Conservation (phyloP, 176 grass and related monocot species). For the Oryza glaberrima region DNA sequence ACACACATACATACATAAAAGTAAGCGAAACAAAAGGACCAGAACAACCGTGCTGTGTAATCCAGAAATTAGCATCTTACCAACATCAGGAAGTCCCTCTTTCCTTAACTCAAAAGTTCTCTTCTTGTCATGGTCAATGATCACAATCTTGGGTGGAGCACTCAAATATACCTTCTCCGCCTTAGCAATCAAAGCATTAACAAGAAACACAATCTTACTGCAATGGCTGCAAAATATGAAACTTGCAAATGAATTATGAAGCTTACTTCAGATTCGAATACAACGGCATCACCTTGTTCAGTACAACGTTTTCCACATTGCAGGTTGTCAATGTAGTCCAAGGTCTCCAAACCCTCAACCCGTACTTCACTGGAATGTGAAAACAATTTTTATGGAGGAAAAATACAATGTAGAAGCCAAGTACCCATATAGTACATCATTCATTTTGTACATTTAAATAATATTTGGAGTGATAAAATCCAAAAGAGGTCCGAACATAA, state of each 20-base stretch:
- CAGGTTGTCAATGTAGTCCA: conserved; percentile 86
- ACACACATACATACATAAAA: neutral
- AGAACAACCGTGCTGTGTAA: neutral
- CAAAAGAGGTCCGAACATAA: neutral
- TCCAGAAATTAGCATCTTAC: conserved; percentile 29
- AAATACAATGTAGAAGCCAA: conserved; percentile 9
- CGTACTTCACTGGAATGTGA: conserved; percentile 75
- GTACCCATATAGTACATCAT: conserved; percentile 14
- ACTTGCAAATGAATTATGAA: neutral
- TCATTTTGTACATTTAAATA: conserved; percentile 14
- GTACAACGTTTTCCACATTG: conserved; percentile 58
- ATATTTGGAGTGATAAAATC: conserved; percentile 1
- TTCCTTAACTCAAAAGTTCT: conserved; percentile 77
- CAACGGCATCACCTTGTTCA: conserved; percentile 89
- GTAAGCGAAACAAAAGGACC: conserved; percentile 3
- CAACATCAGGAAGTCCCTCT: conserved; percentile 88
- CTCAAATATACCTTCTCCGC: conserved; percentile 82
- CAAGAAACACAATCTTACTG: neutral
- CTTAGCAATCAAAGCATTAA: conserved; percentile 34
- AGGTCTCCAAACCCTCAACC: conserved; percentile 87
- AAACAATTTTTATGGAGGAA: conserved; percentile 13
- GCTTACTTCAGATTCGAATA: conserved; percentile 88
- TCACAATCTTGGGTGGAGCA: conserved; percentile 69
- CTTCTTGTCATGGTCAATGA: conserved; percentile 87
- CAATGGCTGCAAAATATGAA: neutral